Conservation (phyloP, 2,329 filamentous ascomycete genomes). For the Dryadomyces quercivorus region DNA sequence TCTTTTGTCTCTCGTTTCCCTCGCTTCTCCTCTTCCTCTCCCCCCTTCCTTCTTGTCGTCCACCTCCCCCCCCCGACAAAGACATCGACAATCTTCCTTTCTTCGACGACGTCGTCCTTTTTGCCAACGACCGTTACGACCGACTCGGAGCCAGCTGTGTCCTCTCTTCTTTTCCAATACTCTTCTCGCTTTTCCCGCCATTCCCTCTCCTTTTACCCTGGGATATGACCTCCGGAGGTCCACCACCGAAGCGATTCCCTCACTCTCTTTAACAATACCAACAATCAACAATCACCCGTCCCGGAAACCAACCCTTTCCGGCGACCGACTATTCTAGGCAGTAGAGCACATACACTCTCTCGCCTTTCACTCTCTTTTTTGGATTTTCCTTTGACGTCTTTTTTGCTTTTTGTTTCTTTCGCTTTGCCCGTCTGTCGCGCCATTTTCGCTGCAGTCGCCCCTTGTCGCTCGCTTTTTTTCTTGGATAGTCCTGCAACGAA, state of each 20-base stretch:
- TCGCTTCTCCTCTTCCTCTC: constrained; percentile 3
- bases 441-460: background rate
- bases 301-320: background rate
- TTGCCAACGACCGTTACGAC: constrained; percentile 16
- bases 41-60: constrained; percentile 8
- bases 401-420: constrained; percentile 1
- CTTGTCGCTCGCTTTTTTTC: too few relatives aligned
- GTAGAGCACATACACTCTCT: background rate
- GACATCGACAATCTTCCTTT: constrained; percentile 15
- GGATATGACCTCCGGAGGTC: constrained; percentile 17
- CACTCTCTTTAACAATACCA: constrained; percentile 8
- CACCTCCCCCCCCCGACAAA: constrained; percentile 14
- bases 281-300: constrained; percentile 8
- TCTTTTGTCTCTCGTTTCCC: constrained; percentile 2
- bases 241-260: constrained; percentile 7
- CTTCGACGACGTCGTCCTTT: constrained; percentile 13
- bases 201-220: constrained; percentile 5
- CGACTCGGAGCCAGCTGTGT: constrained; percentile 14
- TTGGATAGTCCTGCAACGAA: too few relatives aligned
- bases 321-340: constrained; percentile 1
- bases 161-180: too few relatives aligned
- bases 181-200: constrained; percentile 1
- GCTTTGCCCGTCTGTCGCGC: background rate
- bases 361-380: background rate
- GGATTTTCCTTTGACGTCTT: constrained; percentile 1